Evolutionary conservation across 805 yeast genomes (phyloP), one percentile per base, ranked within the genome.

Genomic region (Candida loeiensis): DNA sequence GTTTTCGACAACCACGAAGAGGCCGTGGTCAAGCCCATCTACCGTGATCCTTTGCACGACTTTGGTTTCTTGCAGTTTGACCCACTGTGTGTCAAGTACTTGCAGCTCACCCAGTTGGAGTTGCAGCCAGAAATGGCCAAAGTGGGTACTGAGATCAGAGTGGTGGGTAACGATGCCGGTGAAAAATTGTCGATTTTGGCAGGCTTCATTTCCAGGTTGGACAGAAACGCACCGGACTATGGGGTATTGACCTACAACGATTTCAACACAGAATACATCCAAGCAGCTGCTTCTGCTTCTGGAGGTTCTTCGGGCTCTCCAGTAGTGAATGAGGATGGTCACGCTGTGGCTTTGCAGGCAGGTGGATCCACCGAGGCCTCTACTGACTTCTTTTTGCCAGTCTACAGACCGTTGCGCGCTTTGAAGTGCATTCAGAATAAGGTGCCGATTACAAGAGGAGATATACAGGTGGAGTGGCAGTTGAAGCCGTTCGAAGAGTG

Each of bases 261-360:
- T 68, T 89, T 88, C 73, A 88, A 89, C 59, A 88, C 96, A 1
- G 95, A 86, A 60, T 89, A 89, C 62, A 86, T 89, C 41, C 96
- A 89, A 63, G 96, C 96, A 1, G 96, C 97, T 6, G 96, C 97
- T 1, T 78, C 89, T 44, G 96, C 97, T 0, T 83, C 95, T 13
- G 97, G 97, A 21, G 97, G 97, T 2, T 88, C 96, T 3, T 82
- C 93, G 36, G 97, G 97, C 6, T 87, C 96, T 3, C 97, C 97
- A 0, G 97, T 90, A n/a, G 95, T 90, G 2, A 83, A 88, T 59
- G 79, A 83, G 32, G 82, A 85, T 50, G 96, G 96, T 2, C 63
- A 79, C 54, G 96, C 91, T 0, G 86, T 90, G 14, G 96, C 97
- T 0, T 66, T 90, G 38, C 96, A 88, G 62, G 97, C 97, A 2